These are phyloP conservation scores for Metschnikowia peoriensis DNA, from an alignment of 805 yeast genomes.

Conservation along the genomic window DNA sequence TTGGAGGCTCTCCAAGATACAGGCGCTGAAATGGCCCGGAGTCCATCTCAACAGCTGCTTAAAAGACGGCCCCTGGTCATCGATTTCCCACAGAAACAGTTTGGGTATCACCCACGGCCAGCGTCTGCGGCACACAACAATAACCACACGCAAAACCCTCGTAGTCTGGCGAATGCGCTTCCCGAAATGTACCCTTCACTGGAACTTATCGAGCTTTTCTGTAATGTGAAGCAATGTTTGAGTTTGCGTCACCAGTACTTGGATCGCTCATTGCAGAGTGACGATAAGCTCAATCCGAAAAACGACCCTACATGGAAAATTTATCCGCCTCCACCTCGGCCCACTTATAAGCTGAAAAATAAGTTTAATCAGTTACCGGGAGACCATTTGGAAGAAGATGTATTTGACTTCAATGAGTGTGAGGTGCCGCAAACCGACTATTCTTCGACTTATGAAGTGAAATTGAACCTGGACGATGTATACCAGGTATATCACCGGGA, in stretches of 20 bases:
- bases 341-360: conserved; percentile 66
- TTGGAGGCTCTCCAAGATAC: conserved; percentile 42
- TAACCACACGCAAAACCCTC: conserved; percentile 16
- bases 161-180: conserved; percentile 21
- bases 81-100: conserved; percentile 31
- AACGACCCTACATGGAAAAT: conserved; percentile 70
- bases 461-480: conserved; percentile 62
- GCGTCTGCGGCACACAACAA: conserved; percentile 19
- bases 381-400: conserved; percentile 43
- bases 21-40: conserved; percentile 13
- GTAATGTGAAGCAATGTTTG: conserved; percentile 64
- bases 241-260: conserved; percentile 76
- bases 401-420: conserved; percentile 59
- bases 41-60: conserved; percentile 32
- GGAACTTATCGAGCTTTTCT: conserved; percentile 62
- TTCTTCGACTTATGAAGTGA: conserved; percentile 40
- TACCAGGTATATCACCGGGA: conserved; percentile 54
- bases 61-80: conserved; percentile 39
- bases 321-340: conserved; percentile 93
- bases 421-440: conserved; percentile 47
- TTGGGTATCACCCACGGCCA: conserved; percentile 21
- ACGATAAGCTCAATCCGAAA: conserved; percentile 79
- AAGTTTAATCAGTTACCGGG: conserved; percentile 46
- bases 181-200: conserved; percentile 61
- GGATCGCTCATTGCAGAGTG: conserved; percentile 60